Evolutionary conservation across 2,329 filamentous ascomycete species (phyloP), one percentile per base, ranked within the genome.

Genomic region (Penicillium sp.): DNA sequence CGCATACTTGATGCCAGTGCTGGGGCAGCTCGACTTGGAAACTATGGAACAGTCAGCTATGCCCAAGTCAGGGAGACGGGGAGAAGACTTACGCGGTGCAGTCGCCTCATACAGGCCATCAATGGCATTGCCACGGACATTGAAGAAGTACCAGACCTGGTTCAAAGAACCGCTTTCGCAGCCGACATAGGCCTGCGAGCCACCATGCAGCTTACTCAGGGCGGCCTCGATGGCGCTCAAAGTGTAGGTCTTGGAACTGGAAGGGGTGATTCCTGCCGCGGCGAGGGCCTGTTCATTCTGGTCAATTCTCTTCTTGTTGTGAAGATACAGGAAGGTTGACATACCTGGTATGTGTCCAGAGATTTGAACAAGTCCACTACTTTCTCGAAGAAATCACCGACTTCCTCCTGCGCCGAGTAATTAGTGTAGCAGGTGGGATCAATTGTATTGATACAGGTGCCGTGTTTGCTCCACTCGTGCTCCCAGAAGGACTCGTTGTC

Each of bases 391-490:
- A 77, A 85, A 52, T 81, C 79, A 9, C 79, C 79, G 1, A 84
- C 81, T 68, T 85, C 82, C 57, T 84, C 73, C 42, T 80, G 80
- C 0, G 79, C 64, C 29, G 74, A 69, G 63, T 81, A 80, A 51
- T 79, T 72, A 34, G 75, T 74, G 73, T 89, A 89, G 77, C 87
- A 89, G 18, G 73, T 65, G 0, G 85, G 81, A 2, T 85, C 73
- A 42, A 89, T 80, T 0, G 87, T 89, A 65, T 82, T 85, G 64
- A 89, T 84, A 72, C 87, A 89, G 12, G 86, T 88, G 29, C 68
- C 87, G 68, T 89, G 86, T 69, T 87, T 88, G 68, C 79, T 78
- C 81, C 85, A 89, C 66, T 89, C 86, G 70, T 88, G 85, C 61
- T 82, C 78, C 86, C 86, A 89, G 62, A 89, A 81, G 26, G 64